Conservation (phyloP, 164 flowering plant species). For the Buxus sempervirens region DNA sequence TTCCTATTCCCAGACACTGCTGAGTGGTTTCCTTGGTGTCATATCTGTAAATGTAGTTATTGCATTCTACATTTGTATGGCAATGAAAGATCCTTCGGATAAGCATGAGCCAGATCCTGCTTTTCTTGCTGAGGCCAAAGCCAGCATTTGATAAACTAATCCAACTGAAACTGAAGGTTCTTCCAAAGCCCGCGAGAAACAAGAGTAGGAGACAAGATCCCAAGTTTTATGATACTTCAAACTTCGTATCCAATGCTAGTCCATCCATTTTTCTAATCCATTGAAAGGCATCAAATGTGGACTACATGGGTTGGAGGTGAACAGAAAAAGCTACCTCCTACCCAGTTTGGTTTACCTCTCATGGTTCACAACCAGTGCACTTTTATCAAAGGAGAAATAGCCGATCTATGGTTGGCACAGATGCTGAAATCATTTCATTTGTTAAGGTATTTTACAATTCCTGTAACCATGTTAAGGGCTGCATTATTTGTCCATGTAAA, state of each 20-base stretch:
- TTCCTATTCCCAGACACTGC: slow-evolving; percentile 46
- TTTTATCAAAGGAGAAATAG: too few relatives aligned
- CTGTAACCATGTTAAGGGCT: too few relatives aligned
- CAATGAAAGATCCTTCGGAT: slow-evolving; percentile 72
- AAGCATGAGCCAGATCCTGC: slow-evolving; percentile 77
- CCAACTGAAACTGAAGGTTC: slow-evolving; percentile 27
- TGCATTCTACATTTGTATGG: slow-evolving; percentile 71
- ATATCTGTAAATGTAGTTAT: slow-evolving; percentile 75
- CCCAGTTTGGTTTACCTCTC: background rate
- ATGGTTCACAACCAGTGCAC: background rate
- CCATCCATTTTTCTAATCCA: too few relatives aligned
- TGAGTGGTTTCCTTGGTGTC: slow-evolving; percentile 83
- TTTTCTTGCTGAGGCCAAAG: slow-evolving; percentile 78
- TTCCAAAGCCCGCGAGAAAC: slow-evolving; percentile 40
- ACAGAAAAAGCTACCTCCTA: too few relatives aligned
- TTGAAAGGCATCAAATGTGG: too few relatives aligned
- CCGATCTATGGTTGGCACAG: background rate
- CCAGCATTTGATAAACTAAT: slow-evolving; percentile 48
- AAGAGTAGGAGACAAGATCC: slow-evolving; percentile 32
- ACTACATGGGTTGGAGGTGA: background rate
- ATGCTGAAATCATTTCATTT: background rate
- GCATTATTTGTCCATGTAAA: too few relatives aligned
- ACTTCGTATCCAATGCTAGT: background rate
- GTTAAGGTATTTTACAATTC: background rate
- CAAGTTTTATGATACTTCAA: background rate